Evolutionary conservation across 1,139 yeast species (phyloP), one percentile per base, ranked within the genome.

Genomic region (Lodderomyces elongisporus): DNA sequence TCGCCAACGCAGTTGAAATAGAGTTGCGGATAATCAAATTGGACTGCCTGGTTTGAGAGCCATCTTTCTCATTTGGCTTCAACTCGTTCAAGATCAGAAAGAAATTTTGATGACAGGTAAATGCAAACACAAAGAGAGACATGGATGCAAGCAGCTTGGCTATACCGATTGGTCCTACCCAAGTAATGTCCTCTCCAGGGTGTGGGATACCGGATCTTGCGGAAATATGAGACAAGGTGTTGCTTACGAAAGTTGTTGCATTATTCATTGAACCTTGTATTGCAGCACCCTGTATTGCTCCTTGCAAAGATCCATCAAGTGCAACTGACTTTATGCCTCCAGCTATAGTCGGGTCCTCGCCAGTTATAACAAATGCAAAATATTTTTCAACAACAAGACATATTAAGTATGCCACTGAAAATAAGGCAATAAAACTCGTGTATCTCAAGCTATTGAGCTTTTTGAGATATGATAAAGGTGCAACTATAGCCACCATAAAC

Each of bases 51-150:
- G 77, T 66, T 27, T 74, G 69, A 33, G 73, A 69, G 33, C 81
- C 79, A 26, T 44, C 49, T 6, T 32, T 37, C 8, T 50, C 59
- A 34, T 44, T 44, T 14, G 57, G 58, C 36, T 48, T 42, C 35
- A 60, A 48, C 59, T 91, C 99, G 51, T 88, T 85, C 49, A 88
- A 75, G 35, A 89, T 84, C 7, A 95, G 81, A 56, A 85, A 89
- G 79, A 91, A 83, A 52, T 82, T 91, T 62, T 91, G 96, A 45
- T 91, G 94, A 42, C 97, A 94, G 1, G 97, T 89, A 57, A 78
- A 93, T 3, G 97, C 97, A 62, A 93, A 87, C 13, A 91, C 84
- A 38, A 91, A 77, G 44, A 91, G 83, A n/a, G 96, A 94, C 49
- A 91, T 77, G 4, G 95, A 62, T 18, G 60, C 45, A 35, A 68